phyloP scores from a whole-genome alignment of 305 asterid genomes.

The Rubia tinctorum region DNA sequence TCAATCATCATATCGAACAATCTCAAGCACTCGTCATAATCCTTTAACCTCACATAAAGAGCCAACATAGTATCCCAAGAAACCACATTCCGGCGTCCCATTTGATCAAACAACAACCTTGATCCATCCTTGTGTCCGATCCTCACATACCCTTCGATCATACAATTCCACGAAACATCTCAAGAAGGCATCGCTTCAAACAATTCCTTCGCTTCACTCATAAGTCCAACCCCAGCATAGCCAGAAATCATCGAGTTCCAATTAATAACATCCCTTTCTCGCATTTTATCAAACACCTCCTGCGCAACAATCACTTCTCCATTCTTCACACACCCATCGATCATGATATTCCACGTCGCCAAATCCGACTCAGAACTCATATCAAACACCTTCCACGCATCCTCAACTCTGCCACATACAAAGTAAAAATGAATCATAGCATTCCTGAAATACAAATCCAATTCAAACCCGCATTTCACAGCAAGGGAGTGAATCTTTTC shows the following conservation, averaged over 20 bases:
- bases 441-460: slow-evolving; percentile 35
- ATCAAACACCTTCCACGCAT: slow-evolving; percentile 46
- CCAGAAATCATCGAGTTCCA: slow-evolving; percentile 45
- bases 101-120: slow-evolving; percentile 28
- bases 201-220: slow-evolving; percentile 33
- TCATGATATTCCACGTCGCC: slow-evolving; percentile 41
- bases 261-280: slow-evolving; percentile 31
- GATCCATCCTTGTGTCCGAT: slow-evolving; percentile 28
- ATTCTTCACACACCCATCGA: slow-evolving; percentile 39
- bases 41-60: slow-evolving; percentile 36
- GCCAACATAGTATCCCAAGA: slow-evolving; percentile 42
- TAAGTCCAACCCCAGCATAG: slow-evolving; percentile 27
- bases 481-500: slow-evolving; percentile 26
- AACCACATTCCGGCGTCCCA: slow-evolving; percentile 29
- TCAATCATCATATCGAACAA: slow-evolving; percentile 37
- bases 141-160: slow-evolving; percentile 37
- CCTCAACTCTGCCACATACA: slow-evolving; percentile 21
- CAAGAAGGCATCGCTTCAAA: slow-evolving; percentile 24
- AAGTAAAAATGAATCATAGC: slow-evolving; percentile 33
- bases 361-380: slow-evolving; percentile 33
- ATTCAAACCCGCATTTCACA: slow-evolving; percentile 33
- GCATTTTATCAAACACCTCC: slow-evolving; percentile 31
- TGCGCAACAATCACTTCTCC: slow-evolving; percentile 28
- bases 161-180: slow-evolving; percentile 46
- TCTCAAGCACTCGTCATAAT: slow-evolving; percentile 28